A percentile compares a stretch with the other conserved stretches of the same genome.
Evolutionary conservation across 148 eudicot species (phyloP).

Genomic region (Rhododendron molle): DNA sequence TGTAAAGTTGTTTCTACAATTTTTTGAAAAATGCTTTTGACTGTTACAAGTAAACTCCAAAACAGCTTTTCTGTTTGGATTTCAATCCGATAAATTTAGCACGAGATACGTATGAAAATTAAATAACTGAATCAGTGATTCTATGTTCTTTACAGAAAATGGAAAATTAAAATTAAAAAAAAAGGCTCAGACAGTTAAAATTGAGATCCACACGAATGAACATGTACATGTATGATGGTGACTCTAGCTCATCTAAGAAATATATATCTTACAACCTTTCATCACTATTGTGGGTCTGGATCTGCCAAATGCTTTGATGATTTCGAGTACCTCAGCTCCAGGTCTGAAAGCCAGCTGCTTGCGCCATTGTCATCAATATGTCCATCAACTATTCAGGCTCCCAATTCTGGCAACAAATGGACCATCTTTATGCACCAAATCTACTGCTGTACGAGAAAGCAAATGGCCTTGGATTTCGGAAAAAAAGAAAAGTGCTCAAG

Average conservation of each 20-base stretch:
- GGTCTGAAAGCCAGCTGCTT: constrained; percentile 23
- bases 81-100: neutral
- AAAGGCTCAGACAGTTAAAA: neutral
- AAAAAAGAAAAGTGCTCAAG: neutral
- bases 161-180: neutral
- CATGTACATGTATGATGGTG: neutral
- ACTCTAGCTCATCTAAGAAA: neutral
- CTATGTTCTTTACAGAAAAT: neutral
- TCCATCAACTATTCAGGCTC: constrained; percentile 24
- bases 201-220: neutral
- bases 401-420: constrained; percentile 28
- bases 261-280: neutral
- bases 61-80: neutral
- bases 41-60: neutral
- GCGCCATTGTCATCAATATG: constrained; percentile 23
- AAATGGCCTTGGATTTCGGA: neutral
- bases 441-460: constrained; percentile 37
- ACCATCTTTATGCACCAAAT: constrained; percentile 31
- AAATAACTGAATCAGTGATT: neutral
- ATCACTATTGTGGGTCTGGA: neutral
- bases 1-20: neutral
- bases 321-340: constrained; percentile 24
- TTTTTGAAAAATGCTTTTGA: neutral
- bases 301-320: constrained; percentile 4
- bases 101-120: neutral